Conservation (phyloP, 2,329 filamentous ascomycete species). For the Nemania sp. region DNA sequence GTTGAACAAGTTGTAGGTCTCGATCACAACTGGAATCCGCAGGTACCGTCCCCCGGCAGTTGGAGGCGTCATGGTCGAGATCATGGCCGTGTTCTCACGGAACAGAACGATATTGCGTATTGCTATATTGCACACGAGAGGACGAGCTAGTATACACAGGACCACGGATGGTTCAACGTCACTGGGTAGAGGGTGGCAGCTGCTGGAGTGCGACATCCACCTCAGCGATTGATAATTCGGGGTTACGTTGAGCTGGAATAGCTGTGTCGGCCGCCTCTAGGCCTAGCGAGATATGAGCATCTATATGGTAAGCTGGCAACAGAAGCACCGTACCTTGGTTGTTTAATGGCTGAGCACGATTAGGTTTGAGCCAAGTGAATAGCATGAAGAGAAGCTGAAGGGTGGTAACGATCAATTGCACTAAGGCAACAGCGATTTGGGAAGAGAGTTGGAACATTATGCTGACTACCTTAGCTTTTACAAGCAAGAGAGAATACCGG, state of each 20-base stretch:
- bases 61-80: neutral
- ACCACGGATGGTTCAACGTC: neutral
- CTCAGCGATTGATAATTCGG: neutral
- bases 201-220: neutral
- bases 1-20: too few relatives aligned
- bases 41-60: neutral
- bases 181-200: neutral
- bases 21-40: neutral
- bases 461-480: neutral
- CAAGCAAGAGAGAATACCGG: too few relatives aligned
- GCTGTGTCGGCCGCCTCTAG: neutral
- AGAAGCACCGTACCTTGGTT: neutral
- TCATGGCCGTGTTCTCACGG: neutral
- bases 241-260: neutral
- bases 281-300: neutral
- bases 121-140: neutral
- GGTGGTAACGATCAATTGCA: constrained; percentile 1
- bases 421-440: constrained; percentile 1
- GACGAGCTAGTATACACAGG: neutral
- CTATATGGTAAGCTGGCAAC: neutral
- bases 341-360: neutral
- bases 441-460: neutral
- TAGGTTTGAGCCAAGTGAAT: neutral
- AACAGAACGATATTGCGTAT: neutral
- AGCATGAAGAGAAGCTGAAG: constrained; percentile 3